Conservation (phyloP, 495 filamentous ascomycete species). For the Xylaria venustula region DNA sequence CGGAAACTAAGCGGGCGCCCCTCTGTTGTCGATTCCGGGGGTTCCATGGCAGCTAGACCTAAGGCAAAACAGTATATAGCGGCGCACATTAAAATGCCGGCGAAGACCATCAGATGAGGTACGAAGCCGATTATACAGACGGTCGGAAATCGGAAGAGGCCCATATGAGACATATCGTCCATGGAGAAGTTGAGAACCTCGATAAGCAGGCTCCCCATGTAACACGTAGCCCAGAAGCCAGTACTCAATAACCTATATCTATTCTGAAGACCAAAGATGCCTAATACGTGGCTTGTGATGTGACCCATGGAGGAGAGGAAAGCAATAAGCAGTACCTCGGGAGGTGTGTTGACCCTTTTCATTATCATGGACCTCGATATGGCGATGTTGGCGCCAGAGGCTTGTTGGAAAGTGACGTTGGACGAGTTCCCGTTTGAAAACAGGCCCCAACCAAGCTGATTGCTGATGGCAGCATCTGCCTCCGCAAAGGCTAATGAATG, state of each 20-base stretch:
- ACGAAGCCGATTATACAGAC: constrained; percentile 95
- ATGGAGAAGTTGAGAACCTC: constrained; percentile 61
- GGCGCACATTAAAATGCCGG: constrained; percentile 71
- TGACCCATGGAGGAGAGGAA: constrained; percentile 89
- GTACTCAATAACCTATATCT: constrained; percentile 80
- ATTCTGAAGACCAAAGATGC: constrained; percentile 73
- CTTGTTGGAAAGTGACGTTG: constrained; percentile 40
- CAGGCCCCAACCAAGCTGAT: constrained; percentile 66
- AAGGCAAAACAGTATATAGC: constrained; percentile 76
- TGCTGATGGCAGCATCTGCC: constrained; percentile 81
- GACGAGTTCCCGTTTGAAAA: constrained; percentile 43
- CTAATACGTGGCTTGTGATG: constrained; percentile 79
- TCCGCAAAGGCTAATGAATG: constrained; percentile 96
- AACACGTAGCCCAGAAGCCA: constrained; percentile 82
- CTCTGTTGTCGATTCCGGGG: constrained; percentile 30
- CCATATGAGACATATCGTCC: constrained; percentile 45
- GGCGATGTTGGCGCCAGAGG: constrained; percentile 41
- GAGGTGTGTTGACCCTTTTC: constrained; percentile 71
- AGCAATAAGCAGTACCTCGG: constrained; percentile 82
- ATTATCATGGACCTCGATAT: constrained; percentile 58
- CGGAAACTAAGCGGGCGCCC: constrained; percentile 29
- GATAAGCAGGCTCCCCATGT: constrained; percentile 77
- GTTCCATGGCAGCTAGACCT: constrained; percentile 69
- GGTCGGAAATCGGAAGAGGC: constrained; percentile 77
- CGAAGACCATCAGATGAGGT: constrained; percentile 80